phyloP scores from a whole-genome alignment of 331 rosid genomes.

The Rosa hybrid region DNA sequence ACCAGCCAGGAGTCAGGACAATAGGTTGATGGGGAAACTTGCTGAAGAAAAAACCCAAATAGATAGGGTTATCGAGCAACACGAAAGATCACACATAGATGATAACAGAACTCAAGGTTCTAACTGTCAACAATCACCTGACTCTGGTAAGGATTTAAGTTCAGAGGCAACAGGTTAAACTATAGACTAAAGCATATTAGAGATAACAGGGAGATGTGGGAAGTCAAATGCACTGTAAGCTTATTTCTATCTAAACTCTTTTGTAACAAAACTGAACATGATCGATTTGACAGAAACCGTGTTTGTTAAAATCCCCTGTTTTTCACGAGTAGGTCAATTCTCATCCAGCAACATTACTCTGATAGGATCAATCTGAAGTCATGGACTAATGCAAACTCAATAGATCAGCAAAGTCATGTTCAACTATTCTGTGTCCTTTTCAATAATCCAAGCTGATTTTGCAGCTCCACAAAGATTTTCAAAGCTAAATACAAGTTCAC shows the following conservation, averaged over 20 bases:
- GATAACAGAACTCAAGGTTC: background rate
- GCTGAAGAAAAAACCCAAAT: background rate
- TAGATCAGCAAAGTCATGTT: background rate
- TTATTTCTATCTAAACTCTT: background rate
- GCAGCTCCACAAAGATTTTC: background rate
- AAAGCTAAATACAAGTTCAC: background rate
- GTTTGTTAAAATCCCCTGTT: background rate
- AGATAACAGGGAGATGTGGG: background rate
- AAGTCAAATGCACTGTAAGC: background rate
- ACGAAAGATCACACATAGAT: background rate
- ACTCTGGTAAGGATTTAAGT: background rate
- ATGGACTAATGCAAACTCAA: background rate
- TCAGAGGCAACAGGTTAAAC: conserved; percentile 2
- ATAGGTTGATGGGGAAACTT: background rate
- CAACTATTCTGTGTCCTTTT: background rate
- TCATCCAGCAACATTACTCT: background rate
- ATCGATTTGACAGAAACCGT: background rate
- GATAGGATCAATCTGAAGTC: background rate
- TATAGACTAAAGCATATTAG: background rate
- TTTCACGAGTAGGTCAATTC: background rate
- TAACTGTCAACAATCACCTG: background rate
- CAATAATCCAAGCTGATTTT: background rate
- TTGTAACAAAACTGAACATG: background rate
- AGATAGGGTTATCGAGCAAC: background rate
- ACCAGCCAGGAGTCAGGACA: background rate